Percentiles rank a stretch among this genome's conserved stretches.
These are phyloP conservation scores for Tarenaya hassleriana DNA, from an alignment of 345 rosid genomes.

Conservation along the genomic window DNA sequence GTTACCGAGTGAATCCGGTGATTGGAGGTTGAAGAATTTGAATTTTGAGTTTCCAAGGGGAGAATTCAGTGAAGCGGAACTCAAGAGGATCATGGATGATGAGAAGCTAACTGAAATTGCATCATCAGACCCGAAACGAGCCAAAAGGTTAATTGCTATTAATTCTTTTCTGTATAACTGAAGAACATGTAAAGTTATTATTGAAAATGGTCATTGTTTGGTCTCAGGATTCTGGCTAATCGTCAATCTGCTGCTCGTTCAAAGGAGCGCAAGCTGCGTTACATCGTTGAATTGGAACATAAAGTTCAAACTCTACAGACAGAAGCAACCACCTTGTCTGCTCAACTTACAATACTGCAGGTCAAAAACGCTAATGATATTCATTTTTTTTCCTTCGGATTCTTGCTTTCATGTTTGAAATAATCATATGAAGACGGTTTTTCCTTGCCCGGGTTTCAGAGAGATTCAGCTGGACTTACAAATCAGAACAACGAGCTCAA, in stretches of 20 bases:
- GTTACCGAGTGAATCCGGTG: conserved; percentile 47
- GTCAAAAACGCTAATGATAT: conserved; percentile 25
- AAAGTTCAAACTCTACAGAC: conserved; percentile 80
- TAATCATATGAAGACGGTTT: conserved; percentile 1
- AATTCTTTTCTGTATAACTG: background rate
- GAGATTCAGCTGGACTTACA: conserved; percentile 70
- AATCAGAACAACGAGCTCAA: conserved; percentile 73
- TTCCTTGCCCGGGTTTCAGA: conserved; percentile 37
- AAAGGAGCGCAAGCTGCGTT: conserved; percentile 70
- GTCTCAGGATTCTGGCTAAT: conserved; percentile 59
- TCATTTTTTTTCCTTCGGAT: background rate
- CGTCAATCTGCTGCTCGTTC: conserved; percentile 92
- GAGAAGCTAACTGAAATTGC: conserved; percentile 83
- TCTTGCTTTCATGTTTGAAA: conserved; percentile 1
- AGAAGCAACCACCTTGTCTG: conserved; percentile 75
- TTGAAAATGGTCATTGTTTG: background rate
- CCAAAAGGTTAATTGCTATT: conserved; percentile 39
- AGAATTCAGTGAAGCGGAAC: conserved; percentile 55
- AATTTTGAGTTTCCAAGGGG: conserved; percentile 77
- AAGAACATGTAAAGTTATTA: background rate
- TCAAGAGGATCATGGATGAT: conserved; percentile 73
- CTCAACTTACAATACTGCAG: conserved; percentile 68
- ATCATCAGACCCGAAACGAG: conserved; percentile 59
- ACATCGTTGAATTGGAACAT: conserved; percentile 71
- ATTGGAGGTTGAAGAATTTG: conserved; percentile 45